Percentiles rank a stretch among this genome's conserved stretches.
Conservation (phyloP, 2,329 filamentous ascomycete species). For the Teratosphaeria zuluensis region DNA sequence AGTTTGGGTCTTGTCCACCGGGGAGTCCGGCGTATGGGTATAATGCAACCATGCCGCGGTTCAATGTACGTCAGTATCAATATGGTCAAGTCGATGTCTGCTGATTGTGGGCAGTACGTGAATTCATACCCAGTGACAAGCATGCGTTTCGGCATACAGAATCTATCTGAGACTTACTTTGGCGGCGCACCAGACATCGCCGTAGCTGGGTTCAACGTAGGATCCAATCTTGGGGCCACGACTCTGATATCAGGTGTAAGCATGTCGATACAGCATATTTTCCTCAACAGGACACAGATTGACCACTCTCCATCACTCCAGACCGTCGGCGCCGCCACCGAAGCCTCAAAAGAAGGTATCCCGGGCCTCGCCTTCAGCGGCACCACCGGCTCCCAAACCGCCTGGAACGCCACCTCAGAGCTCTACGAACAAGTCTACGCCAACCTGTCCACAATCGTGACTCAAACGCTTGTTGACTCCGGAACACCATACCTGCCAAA, state of each 20-base stretch:
- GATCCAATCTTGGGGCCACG: constrained; percentile 48
- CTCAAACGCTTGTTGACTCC: constrained; percentile 43
- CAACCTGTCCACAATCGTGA: constrained; percentile 50
- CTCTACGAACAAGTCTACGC: constrained; percentile 52
- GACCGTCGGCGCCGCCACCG: constrained; percentile 56
- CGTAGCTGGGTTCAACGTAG: constrained; percentile 55
- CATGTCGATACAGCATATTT: neutral
- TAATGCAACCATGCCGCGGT: constrained; percentile 47
- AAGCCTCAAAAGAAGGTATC: constrained; percentile 48
- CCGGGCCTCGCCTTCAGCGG: constrained; percentile 63
- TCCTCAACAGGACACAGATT: neutral
- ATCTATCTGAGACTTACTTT: constrained; percentile 46
- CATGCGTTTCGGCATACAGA: constrained; percentile 53
- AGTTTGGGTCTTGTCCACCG: constrained; percentile 52
- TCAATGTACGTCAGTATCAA: constrained; percentile 29
- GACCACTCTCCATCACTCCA: neutral
- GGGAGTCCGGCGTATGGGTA: constrained; percentile 47
- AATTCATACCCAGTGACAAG: constrained; percentile 60
- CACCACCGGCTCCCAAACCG: constrained; percentile 37
- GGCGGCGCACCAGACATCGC: constrained; percentile 50
- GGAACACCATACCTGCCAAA: constrained; percentile 55
- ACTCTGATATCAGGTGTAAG: constrained; percentile 48
- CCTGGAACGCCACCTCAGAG: constrained; percentile 45
- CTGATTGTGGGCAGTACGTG: constrained; percentile 45
- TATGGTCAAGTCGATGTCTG: neutral